These are phyloP conservation scores for Epichloe baconii DNA, from an alignment of 2,329 filamentous ascomycete genomes.

Conservation along the genomic window DNA sequence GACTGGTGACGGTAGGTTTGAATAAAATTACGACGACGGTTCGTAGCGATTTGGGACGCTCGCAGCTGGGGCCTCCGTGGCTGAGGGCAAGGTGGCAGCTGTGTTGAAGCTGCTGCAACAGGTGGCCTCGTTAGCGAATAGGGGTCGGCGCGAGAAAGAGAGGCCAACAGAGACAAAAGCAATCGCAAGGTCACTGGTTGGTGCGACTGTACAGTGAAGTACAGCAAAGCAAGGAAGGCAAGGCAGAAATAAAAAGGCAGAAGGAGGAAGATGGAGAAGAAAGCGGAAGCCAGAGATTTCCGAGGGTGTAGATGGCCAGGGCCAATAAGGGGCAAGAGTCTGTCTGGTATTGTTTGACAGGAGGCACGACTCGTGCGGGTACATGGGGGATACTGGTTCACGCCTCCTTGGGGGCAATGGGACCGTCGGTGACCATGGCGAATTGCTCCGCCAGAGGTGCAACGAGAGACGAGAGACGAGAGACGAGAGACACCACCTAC, in stretches of 20 bases:
- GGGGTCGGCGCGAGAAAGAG: neutral
- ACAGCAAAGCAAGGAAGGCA: neutral
- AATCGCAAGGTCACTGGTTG: neutral
- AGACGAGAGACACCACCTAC: neutral
- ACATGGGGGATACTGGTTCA: constrained; percentile 1
- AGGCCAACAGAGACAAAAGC: neutral
- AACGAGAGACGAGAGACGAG: no score
- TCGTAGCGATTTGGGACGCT: neutral
- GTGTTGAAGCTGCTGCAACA: neutral
- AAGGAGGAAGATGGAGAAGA: neutral
- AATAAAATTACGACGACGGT: neutral
- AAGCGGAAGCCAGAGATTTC: neutral
- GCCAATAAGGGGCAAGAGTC: neutral
- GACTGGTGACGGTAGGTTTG: constrained; percentile 12
- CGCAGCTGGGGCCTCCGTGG: neutral
- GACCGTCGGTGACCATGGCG: neutral
- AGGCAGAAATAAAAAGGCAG: neutral
- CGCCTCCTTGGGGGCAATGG: constrained; percentile 1
- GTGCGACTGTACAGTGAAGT: neutral
- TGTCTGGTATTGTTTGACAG: constrained; percentile 1
- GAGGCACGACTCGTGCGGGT: constrained; percentile 6
- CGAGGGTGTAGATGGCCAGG: neutral
- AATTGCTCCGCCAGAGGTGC: neutral
- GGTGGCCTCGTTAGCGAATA: neutral
- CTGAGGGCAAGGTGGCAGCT: neutral